Evolutionary conservation across 352 stramenopile species (phyloP).

Genomic region (Peronospora farinosa): DNA sequence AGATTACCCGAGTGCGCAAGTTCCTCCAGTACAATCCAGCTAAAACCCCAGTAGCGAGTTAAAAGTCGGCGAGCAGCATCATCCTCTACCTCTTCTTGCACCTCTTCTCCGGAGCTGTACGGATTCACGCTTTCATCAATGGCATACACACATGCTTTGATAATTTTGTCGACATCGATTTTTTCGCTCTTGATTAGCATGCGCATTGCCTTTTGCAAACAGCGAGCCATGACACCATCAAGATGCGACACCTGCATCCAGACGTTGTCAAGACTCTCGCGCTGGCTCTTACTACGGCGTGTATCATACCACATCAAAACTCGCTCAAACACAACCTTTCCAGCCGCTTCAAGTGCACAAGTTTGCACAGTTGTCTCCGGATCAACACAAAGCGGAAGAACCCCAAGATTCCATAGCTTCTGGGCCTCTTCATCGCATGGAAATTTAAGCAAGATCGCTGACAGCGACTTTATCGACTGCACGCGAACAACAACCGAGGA

Average conservation of each 20-base stretch:
- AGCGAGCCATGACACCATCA: constrained; percentile 73
- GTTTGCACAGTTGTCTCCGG: constrained; percentile 71
- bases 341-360: constrained; percentile 49
- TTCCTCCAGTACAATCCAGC: constrained; percentile 80
- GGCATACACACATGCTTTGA: constrained; percentile 52
- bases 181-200: constrained; percentile 64
- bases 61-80: constrained; percentile 26
- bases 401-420: constrained; percentile 76
- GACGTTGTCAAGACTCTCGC: constrained; percentile 32
- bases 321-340: constrained; percentile 57
- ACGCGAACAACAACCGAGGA: constrained; percentile 72
- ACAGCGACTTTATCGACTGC: constrained; percentile 78
- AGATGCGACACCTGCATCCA: constrained; percentile 67
- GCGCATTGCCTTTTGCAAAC: constrained; percentile 63
- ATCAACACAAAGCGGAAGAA: constrained; percentile 78
- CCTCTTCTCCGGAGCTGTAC: constrained; percentile 26
- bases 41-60: constrained; percentile 69
- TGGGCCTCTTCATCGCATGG: constrained; percentile 62
- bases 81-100: constrained; percentile 30
- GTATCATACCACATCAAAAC: constrained; percentile 53
- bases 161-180: constrained; percentile 46
- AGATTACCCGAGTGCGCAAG: constrained; percentile 56
- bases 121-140: constrained; percentile 51
- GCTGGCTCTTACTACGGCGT: constrained; percentile 27
- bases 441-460: constrained; percentile 67